A percentile compares a stretch with the other conserved stretches of the same genome.
These are phyloP conservation scores for Leccinum uliginosum DNA, from an alignment of 768 basidiomycete species.

Conservation along the genomic window DNA sequence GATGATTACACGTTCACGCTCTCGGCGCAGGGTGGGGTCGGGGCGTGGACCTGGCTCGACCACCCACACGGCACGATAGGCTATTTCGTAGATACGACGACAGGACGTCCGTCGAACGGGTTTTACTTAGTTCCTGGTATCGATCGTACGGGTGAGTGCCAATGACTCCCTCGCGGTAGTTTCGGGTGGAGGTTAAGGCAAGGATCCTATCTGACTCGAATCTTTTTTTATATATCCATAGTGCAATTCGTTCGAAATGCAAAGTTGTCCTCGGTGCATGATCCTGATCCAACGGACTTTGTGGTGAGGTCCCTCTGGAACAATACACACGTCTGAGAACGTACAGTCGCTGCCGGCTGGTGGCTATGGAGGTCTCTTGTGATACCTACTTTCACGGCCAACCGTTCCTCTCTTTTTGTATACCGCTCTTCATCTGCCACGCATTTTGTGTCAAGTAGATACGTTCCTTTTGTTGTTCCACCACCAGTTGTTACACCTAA, in stretches of 20 bases:
- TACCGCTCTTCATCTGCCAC: no score
- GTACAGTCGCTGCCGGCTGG: no score
- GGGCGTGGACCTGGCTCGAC: constrained; percentile 57
- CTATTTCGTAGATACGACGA: constrained; percentile 43
- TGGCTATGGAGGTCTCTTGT: no score
- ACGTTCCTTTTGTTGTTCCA: no score
- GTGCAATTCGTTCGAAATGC: constrained; percentile 40
- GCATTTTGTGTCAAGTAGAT: no score
- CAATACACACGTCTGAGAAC: constrained; percentile 41
- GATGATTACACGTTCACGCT: constrained; percentile 44
- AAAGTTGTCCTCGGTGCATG: constrained; percentile 35
- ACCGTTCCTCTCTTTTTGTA: no score
- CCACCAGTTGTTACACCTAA: no score
- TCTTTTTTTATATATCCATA: constrained; percentile 11
- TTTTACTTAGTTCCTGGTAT: constrained; percentile 54
- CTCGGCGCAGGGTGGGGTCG: constrained; percentile 51
- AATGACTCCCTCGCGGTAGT: neutral
- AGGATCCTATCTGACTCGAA: neutral
- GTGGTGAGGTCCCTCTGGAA: constrained; percentile 52
- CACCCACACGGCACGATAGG: constrained; percentile 54
- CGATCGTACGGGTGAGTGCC: constrained; percentile 44
- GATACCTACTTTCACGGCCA: no score
- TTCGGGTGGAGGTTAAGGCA: neutral
- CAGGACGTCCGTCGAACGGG: constrained; percentile 42
- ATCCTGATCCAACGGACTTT: constrained; percentile 41